Conservation (phyloP, 345 rosid species). For the Triadica sebifera region DNA sequence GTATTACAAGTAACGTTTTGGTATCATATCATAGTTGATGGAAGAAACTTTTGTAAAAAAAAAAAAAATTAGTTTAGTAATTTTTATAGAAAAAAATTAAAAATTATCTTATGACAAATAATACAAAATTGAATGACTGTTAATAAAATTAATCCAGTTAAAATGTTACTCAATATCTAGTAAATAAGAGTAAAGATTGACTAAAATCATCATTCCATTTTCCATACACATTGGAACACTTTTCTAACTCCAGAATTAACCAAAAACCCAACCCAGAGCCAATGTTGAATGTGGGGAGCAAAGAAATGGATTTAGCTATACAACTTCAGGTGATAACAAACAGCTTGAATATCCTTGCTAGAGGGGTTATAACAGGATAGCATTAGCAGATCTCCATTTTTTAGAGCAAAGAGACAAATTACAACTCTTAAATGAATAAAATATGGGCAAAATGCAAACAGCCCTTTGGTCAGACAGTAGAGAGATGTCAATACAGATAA, state of each 20-base stretch:
- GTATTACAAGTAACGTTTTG: no score
- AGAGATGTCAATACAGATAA: conserved; percentile 25
- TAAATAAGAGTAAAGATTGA: no score
- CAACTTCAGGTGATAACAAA: conserved; percentile 6
- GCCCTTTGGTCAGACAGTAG: conserved; percentile 17
- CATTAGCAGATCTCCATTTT: conserved; percentile 6
- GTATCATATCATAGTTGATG: no score
- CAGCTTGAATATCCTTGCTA: conserved; percentile 2
- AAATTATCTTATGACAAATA: no score
- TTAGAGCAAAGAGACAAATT: not conserved
- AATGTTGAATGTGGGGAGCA: not conserved
- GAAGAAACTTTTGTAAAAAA: no score
- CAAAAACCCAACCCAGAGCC: not conserved
- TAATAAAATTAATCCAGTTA: no score
- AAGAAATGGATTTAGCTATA: conserved; percentile 10
- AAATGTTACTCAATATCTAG: no score
- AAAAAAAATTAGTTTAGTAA: no score
- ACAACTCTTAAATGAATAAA: conserved; percentile 26
- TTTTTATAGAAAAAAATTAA: no score
- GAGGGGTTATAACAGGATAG: not conserved
- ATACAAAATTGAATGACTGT: no score
- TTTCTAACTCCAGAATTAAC: not conserved
- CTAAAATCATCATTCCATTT: not conserved
- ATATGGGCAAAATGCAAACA: conserved; percentile 17
- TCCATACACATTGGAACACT: not conserved